These are phyloP conservation scores for Tolypocladium endophyticum DNA, from an alignment of 2,329 filamentous ascomycete genomes.

Conservation along the genomic window DNA sequence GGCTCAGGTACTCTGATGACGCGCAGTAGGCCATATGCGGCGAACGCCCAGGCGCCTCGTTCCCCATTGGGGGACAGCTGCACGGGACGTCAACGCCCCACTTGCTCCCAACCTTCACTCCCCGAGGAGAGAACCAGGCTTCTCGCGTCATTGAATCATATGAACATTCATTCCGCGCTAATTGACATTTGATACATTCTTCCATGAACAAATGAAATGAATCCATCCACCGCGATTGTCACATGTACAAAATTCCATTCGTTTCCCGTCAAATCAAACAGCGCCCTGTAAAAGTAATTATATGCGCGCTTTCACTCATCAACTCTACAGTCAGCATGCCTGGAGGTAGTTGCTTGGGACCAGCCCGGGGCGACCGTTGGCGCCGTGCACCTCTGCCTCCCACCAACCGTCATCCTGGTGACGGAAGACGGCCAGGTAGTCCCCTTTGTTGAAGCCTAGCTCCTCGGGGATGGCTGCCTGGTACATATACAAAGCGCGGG, in stretches of 20 bases:
- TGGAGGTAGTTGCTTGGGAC: conserved; percentile 61
- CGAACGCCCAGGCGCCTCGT: background rate
- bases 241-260: conserved; percentile 1
- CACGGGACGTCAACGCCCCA: no score
- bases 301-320: background rate
- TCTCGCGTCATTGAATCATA: background rate
- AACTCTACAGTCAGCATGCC: conserved; percentile 25
- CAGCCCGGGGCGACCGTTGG: conserved; percentile 47
- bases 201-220: background rate
- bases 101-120: no score
- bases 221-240: background rate
- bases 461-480: conserved; percentile 92
- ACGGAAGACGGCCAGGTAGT: conserved; percentile 76
- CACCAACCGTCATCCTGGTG: conserved; percentile 99
- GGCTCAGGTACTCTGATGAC: background rate
- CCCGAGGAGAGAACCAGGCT: no score
- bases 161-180: background rate
- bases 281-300: background rate
- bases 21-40: background rate
- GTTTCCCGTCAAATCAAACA: background rate
- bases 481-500: conserved; percentile 89
- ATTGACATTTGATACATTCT: background rate
- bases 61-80: background rate
- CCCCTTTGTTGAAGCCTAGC: conserved; percentile 83
- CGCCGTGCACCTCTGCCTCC: conserved; percentile 85